Evolutionary conservation across 202 grass and related monocot species (phyloP), one percentile per base, ranked within the genome.

Genomic region (Panicum hallii): DNA sequence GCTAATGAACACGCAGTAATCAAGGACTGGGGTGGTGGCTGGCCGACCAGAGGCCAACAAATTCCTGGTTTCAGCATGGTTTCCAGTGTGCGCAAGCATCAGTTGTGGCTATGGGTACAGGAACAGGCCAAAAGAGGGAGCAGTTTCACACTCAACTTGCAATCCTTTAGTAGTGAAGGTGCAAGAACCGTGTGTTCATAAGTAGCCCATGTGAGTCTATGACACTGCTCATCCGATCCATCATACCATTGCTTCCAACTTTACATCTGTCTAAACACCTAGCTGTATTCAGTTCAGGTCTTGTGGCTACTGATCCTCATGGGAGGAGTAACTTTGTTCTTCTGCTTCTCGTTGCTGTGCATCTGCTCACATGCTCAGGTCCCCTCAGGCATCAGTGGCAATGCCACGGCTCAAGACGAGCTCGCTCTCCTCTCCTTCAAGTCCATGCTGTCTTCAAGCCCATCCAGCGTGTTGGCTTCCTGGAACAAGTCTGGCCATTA

Each of bases 401-500:
- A 32, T 7, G 28, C 19, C 23, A 72, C 32, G 0, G 20, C 13
- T 2, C 34, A 34, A 34, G 82, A 85, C 6, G 77, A 56, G 62
- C 63, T 53, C 11, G 63, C 74, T 5, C 67, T 86, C 3, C 32
- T 79, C 20, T 52, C 83, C 17, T 79, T 86, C 63, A 79, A 72
- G 48, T 55, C 62, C 12, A 46, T 63, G 20, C 13, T 57, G 9
- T 20, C 8, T 10, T 63, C 58, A 13, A 5, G 20, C 7, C 34
- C 66, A 11, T 57, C 28, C 34, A 17, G 32, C 0, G 58, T 48
- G 0, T 57, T 85, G 77, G 45, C 40, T 5, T 85, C 87, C 26
- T 90, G 88, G 88, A 85, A 70, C 63, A 38, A 19, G 16, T 78
- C 83, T 14, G 67, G 50, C 47, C 64, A 82, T 36, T 86, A 38